These are phyloP conservation scores for Gryganskiella cystojenkinii DNA, from an alignment of 192 early-diverging fungal species.

Conservation along the genomic window DNA sequence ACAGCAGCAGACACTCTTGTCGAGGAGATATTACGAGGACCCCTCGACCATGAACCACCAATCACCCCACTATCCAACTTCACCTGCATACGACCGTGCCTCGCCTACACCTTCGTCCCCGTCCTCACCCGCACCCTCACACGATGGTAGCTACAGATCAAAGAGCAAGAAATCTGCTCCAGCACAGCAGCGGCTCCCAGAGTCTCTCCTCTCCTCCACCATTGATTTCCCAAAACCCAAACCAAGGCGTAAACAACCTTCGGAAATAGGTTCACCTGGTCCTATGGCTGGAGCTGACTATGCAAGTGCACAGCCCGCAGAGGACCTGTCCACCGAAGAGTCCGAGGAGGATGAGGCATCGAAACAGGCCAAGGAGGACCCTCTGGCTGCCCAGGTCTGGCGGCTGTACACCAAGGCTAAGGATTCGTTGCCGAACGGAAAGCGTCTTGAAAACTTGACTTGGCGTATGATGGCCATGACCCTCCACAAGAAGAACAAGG, in stretches of 20 bases:
- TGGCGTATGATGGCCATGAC: conserved; percentile 86
- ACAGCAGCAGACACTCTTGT: not conserved
- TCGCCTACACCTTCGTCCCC: conserved; percentile 50
- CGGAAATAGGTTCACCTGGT: conserved; percentile 42
- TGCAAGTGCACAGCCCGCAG: not conserved
- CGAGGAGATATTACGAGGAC: not conserved
- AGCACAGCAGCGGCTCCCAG: conserved; percentile 29
- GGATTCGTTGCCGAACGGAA: conserved; percentile 78
- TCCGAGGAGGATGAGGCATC: conserved; percentile 46
- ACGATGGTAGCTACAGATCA: conserved; percentile 44
- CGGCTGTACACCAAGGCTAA: conserved; percentile 83
- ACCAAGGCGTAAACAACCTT: conserved; percentile 45
- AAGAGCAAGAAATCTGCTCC: conserved; percentile 38
- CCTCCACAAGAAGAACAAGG: conserved; percentile 47
- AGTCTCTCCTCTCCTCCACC: conserved; percentile 50
- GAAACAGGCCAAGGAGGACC: conserved; percentile 60
- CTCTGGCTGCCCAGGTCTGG: conserved; percentile 73
- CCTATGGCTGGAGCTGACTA: conserved; percentile 18
- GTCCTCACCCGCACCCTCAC: conserved; percentile 49
- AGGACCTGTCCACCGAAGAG: conserved; percentile 8
- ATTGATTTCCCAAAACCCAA: conserved; percentile 53
- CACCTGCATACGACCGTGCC: conserved; percentile 39
- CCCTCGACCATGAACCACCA: conserved; percentile 34
- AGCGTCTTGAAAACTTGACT: conserved; percentile 82
- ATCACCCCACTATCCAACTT: conserved; percentile 50